Percentiles rank a stretch among this genome's conserved stretches.
Conservation (phyloP, 495 filamentous ascomycete genomes). For the Penicillium roqueforti region DNA sequence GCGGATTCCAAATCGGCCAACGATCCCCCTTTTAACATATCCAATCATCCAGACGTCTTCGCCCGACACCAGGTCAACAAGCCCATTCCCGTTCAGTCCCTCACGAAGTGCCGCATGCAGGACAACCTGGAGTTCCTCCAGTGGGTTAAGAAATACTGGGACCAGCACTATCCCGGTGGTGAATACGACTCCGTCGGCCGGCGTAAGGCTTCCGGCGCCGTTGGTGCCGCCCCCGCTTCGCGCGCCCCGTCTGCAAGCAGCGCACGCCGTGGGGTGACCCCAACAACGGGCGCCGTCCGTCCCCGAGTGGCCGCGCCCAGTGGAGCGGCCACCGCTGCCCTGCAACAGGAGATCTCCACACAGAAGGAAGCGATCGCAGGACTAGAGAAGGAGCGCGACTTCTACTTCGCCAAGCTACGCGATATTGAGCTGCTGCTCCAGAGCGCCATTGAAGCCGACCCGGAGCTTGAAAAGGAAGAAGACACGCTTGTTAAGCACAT, state of each 20-base stretch:
- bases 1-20: not conserved
- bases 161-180: constrained; percentile 93
- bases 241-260: constrained; percentile 24
- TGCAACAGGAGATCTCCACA: constrained; percentile 75
- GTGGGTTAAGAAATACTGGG: constrained; percentile 95
- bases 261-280: constrained; percentile 64
- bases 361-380: constrained; percentile 85
- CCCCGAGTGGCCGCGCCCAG: constrained; percentile 47
- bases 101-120: constrained; percentile 99
- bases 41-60: constrained; percentile 62
- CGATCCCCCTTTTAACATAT: constrained; percentile 4
- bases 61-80: constrained; percentile 81
- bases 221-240: constrained; percentile 35
- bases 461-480: constrained; percentile 88
- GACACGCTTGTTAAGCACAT: constrained; percentile 88
- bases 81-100: constrained; percentile 77
- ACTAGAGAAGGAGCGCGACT: constrained; percentile 90
- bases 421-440: constrained; percentile 95
- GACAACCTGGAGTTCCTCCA: constrained; percentile 99
- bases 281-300: constrained; percentile 58
- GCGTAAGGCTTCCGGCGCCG: constrained; percentile 71
- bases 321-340: constrained; percentile 56
- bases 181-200: constrained; percentile 89
- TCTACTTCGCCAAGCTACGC: constrained; percentile 97
- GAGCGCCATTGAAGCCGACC: constrained; percentile 82